Evolutionary conservation across 140 eudicot genomes (phyloP).

Genomic region (Bidens hawaiensis): DNA sequence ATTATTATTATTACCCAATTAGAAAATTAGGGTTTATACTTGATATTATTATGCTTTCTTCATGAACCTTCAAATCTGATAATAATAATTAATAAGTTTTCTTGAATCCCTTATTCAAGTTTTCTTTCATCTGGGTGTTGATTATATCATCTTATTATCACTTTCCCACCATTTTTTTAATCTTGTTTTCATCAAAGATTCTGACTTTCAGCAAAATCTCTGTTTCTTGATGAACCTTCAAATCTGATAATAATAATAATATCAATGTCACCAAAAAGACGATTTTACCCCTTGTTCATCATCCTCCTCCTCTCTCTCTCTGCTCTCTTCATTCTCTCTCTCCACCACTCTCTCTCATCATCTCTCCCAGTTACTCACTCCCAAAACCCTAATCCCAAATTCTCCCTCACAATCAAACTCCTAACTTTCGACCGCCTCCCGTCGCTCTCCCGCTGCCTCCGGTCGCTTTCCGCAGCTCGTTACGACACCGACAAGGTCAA

Average conservation of each 20-base stretch:
- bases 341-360: slow-evolving; percentile 31
- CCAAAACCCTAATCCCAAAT: slow-evolving; percentile 24
- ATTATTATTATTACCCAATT: too few relatives aligned
- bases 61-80: slow-evolving; percentile 10
- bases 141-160: too few relatives aligned
- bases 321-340: slow-evolving; percentile 42
- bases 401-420: slow-evolving; percentile 72
- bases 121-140: too few relatives aligned
- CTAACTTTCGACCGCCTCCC: slow-evolving; percentile 75
- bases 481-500: slow-evolving; percentile 54
- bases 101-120: too few relatives aligned
- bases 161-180: too few relatives aligned
- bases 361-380: slow-evolving; percentile 28
- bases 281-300: slow-evolving; percentile 42
- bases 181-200: too few relatives aligned
- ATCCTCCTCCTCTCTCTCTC: slow-evolving; percentile 41
- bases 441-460: slow-evolving; percentile 80
- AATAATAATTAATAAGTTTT: too few relatives aligned
- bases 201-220: too few relatives aligned
- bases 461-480: slow-evolving; percentile 63
- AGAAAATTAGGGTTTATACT: slow-evolving; percentile 23
- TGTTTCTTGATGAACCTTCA: slow-evolving; percentile 6
- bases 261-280: slow-evolving; percentile 37
- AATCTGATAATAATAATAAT: too few relatives aligned
- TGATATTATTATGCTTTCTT: background rate